Conservation (phyloP, 192 early-diverging fungal species). For the Backusella tarrabulga region DNA sequence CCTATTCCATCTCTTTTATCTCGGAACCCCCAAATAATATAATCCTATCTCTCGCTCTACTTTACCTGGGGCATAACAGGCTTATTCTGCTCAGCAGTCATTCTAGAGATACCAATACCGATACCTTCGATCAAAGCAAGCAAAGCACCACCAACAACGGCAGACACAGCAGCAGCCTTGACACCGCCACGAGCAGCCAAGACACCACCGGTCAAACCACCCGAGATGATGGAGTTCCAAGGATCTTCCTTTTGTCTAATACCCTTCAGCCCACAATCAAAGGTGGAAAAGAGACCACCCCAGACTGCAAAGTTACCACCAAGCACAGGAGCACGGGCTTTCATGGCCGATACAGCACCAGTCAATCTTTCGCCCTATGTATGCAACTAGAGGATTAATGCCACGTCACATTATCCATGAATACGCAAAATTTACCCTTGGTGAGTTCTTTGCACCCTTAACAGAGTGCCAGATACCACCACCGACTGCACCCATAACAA, state of each 20-base stretch:
- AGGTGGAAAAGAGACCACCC: slow-evolving; percentile 97
- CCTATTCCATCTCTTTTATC: not conserved
- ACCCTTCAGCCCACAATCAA: slow-evolving; percentile 93
- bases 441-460: slow-evolving; percentile 98
- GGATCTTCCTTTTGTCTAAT: slow-evolving; percentile 98
- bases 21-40: too few relatives aligned
- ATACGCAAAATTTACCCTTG: slow-evolving; percentile 57
- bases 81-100: slow-evolving; percentile 62
- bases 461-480: slow-evolving; percentile 96
- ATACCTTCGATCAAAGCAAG: slow-evolving; percentile 97
- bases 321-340: slow-evolving; percentile 89
- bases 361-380: slow-evolving; percentile 81
- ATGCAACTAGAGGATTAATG: not conserved
- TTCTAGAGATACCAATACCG: slow-evolving; percentile 72
- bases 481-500: slow-evolving; percentile 96
- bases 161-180: slow-evolving; percentile 78
- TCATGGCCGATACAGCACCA: slow-evolving; percentile 85
- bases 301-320: slow-evolving; percentile 99
- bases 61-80: slow-evolving; percentile 51
- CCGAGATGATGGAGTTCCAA: slow-evolving; percentile 96
- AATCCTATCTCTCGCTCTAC: too few relatives aligned
- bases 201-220: slow-evolving; percentile 93
- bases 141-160: slow-evolving; percentile 89
- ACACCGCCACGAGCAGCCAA: slow-evolving; percentile 87
- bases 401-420: not conserved